Base-by-base conservation (phyloP, 2,329 filamentous ascomycete species). In the Bretziella fagacearum region DNA sequence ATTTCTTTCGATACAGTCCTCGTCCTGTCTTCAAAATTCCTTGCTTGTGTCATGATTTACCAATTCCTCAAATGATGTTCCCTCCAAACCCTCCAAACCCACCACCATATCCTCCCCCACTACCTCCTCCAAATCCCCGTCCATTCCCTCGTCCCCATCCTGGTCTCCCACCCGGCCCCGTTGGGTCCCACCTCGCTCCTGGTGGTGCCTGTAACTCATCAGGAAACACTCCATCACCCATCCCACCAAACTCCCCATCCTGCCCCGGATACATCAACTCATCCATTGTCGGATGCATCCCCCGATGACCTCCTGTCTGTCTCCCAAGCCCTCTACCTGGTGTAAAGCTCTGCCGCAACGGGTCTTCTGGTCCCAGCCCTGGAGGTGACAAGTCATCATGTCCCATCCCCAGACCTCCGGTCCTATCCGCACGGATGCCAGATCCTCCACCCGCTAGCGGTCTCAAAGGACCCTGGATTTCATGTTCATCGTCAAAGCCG, bases 271-370 rank as follows among this genome's bases (percentile, higher is more conserved):
- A 84, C 91, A 96, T 96, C 1, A 50, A 85, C 58, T 96, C 87
- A 55, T 94, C 85, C 59, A 94, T 91, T 0, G 87, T 93, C 1
- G 91, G 91, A 62, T 95, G 84, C 91, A 98, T 98, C 1, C 91
- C 91, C 69, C n/a, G n/a, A n/a, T n/a, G 67, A n/a, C 69, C 64
- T 15, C 69, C 64, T 18, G 69, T 67, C 4, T 40, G 27, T 11
- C 22, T 23, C 30, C 29, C 41, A 35, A 77, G 61, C 0, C 74
- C 71, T n/a, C 73, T 69, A 25, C 74, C 73, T 37, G 72, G 71
- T 5, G 77, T 73, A 47, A 84, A 74, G 2, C 73, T 71, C 3
- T 74, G 73, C 26, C 82, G 67, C 2, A 95, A 63, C 10, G 89
- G 86, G 60, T 95, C 87, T 55, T 86, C 69, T 0, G 87, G 87